phyloP scores from a whole-genome alignment of 2,329 filamentous ascomycete species.

The Sphaerulina vaccinii region DNA sequence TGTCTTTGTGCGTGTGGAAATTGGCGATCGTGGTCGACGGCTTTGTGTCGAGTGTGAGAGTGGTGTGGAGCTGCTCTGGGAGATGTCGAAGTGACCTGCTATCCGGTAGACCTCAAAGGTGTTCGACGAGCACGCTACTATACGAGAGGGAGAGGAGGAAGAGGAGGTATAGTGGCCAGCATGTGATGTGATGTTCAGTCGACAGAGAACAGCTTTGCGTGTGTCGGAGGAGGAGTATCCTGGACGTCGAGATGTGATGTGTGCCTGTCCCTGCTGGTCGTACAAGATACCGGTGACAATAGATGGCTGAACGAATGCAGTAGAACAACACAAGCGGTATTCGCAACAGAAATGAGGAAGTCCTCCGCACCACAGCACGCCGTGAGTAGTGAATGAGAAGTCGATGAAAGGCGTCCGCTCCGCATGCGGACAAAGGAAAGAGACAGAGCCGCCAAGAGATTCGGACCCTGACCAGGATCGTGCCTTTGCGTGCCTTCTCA shows the following conservation, averaged over 20 bases:
- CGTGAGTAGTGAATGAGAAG: neutral
- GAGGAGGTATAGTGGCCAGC: neutral
- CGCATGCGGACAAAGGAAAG: no score
- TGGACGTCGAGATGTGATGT: neutral
- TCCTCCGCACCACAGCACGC: neutral
- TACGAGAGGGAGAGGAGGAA: neutral
- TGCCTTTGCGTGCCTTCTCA: no score
- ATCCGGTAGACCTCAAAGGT: slow-evolving; percentile 82
- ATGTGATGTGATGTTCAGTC: neutral
- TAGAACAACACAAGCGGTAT: no score
- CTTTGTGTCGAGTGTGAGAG: slow-evolving; percentile 1
- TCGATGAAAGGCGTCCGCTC: neutral
- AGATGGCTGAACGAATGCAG: neutral
- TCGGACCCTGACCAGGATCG: no score
- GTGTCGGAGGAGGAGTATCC: no score
- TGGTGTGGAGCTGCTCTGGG: slow-evolving; percentile 11
- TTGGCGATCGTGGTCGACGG: neutral
- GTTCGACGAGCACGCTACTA: slow-evolving; percentile 39
- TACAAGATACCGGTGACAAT: neutral
- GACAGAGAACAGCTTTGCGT: no score
- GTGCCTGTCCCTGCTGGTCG: neutral
- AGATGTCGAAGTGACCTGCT: slow-evolving; percentile 64
- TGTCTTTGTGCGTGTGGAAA: slow-evolving; percentile 13
- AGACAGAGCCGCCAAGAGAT: no score
- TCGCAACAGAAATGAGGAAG: no score